A percentile compares a stretch with the other conserved stretches of the same genome.
phyloP scores from a whole-genome alignment of 192 early-diverging fungal species.

The Podila epicladia region DNA sequence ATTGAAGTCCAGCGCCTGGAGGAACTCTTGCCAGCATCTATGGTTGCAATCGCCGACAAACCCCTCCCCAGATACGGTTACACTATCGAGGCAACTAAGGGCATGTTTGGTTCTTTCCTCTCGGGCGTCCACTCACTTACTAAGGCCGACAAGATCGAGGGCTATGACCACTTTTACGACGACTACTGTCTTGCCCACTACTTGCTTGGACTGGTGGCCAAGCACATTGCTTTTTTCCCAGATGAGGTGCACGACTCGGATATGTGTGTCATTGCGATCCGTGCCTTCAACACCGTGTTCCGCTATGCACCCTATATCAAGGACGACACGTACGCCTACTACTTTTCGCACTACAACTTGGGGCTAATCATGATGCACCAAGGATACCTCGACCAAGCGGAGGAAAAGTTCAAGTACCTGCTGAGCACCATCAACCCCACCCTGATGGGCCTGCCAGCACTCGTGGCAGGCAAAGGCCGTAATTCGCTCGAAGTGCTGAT shows the following conservation, averaged over 20 bases:
- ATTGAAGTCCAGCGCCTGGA: constrained; percentile 24
- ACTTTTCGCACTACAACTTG: constrained; percentile 63
- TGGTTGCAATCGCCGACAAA: constrained; percentile 26
- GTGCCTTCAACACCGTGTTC: constrained; percentile 57
- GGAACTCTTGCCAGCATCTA: constrained; percentile 26
- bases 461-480: constrained; percentile 65
- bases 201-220: constrained; percentile 70
- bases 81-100: constrained; percentile 49
- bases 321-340: constrained; percentile 72
- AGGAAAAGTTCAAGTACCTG: constrained; percentile 61
- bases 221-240: constrained; percentile 62
- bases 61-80: constrained; percentile 29
- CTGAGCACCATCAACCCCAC: constrained; percentile 49
- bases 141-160: constrained; percentile 20
- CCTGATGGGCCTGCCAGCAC: constrained; percentile 37
- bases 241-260: constrained; percentile 44
- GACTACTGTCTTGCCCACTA: constrained; percentile 80
- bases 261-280: constrained; percentile 26
- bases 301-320: constrained; percentile 64
- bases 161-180: constrained; percentile 72
- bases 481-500: constrained; percentile 74
- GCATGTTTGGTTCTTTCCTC: constrained; percentile 36
- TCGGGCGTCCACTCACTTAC: constrained; percentile 29
- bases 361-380: constrained; percentile 59
- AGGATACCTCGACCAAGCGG: constrained; percentile 46